Base-by-base conservation (phyloP, 1,139 yeast genomes). In the Hansenula lynferdii region DNA sequence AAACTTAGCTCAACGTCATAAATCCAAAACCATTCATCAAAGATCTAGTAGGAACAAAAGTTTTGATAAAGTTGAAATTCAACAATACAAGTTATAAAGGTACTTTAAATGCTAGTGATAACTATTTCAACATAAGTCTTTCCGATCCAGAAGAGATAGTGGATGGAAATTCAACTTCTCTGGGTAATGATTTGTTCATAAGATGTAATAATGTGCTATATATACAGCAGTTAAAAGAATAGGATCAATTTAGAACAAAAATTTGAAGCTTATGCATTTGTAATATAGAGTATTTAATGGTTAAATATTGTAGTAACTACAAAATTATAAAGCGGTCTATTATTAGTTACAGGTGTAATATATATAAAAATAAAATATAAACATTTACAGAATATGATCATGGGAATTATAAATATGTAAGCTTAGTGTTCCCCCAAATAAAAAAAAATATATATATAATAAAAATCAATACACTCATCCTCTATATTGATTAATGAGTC, bases 1-100 rank as follows among this genome's bases (percentile, higher is more conserved):
- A 8, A 7, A 6, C 2, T 11, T 45, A 73, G 83, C 77, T 83
- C 49, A 80, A 79, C 47, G 94, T 94, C n/a, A 69, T 83, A 16
- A 90, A 90, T 56, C 98, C 98, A 19, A 89, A 85, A 59, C 97
- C 97, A 23, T 92, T 83, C 52, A 67, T 92, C 39, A 83, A 83
- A 46, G 81, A 84, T 19, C 74, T 92, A 34, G 70, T 84, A 17
- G 81, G 83, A 42, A 72, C 80, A 44, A 68, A 67, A 18, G 89
- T 92, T 14, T 64, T 82, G n/a, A 95, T 92, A n/a, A 76, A 92
- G 40, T 72, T 92, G 46, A 92, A 92, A 61, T 94, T 96, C 85
- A 92, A 89, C 56, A 77, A 77, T 48, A 85, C 96, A n/a, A 95
- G 89, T 58, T 92, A 92, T 62, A 73, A 68, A 43, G 98, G 98